A percentile compares a stretch with the other conserved stretches of the same genome.
These are phyloP conservation scores for Aspergillus fumigatus DNA, from an alignment of 2,329 filamentous ascomycete species.

Conservation along the genomic window DNA sequence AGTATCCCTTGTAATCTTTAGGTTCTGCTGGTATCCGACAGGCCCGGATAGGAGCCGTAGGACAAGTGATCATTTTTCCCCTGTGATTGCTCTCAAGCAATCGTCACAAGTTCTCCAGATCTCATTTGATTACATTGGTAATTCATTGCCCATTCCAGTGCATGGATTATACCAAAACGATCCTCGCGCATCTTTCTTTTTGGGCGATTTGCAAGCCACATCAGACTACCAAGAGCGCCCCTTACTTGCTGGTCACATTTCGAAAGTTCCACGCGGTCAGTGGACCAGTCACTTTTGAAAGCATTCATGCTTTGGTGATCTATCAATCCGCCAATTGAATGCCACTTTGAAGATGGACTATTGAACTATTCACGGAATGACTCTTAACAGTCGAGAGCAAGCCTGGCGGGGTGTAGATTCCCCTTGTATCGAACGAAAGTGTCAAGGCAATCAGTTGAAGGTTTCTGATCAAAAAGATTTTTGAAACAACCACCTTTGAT, in stretches of 20 bases:
- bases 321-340: background rate
- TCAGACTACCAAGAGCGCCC: background rate
- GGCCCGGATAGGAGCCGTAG: background rate
- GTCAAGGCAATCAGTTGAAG: background rate
- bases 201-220: background rate
- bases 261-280: background rate
- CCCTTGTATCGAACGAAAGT: background rate
- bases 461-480: background rate
- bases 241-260: background rate
- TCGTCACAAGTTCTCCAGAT: too few relatives aligned
- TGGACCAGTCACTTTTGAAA: background rate
- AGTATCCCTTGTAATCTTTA: background rate
- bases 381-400: background rate
- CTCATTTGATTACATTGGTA: background rate
- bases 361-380: background rate
- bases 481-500: background rate
- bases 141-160: background rate
- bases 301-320: background rate
- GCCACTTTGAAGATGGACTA: too few relatives aligned
- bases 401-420: background rate
- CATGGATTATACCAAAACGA: background rate
- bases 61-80: background rate
- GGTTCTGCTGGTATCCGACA: background rate
- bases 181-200: background rate
- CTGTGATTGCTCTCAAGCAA: background rate